Evolutionary conservation across 2,329 filamentous ascomycete genomes (phyloP).

Genomic region (Sporothrix luriei): DNA sequence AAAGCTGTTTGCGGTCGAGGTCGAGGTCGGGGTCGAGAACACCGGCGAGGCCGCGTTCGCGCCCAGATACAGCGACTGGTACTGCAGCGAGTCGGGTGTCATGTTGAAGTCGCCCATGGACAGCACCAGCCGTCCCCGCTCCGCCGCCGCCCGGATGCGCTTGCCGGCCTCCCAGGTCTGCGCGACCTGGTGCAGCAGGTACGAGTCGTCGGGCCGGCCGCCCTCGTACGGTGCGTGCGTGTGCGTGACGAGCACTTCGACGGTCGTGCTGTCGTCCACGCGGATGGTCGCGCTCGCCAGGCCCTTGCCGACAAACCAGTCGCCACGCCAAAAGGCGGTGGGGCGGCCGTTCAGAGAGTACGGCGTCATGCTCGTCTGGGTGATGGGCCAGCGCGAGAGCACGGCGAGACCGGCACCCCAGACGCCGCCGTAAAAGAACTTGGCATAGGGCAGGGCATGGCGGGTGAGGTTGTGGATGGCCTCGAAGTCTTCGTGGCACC

Average conservation of each 20-base stretch:
- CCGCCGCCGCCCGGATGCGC: conserved; percentile 77
- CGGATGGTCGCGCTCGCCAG: conserved; percentile 81
- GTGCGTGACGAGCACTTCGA: conserved; percentile 93
- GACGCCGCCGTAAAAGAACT: conserved; percentile 88
- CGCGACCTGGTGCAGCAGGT: conserved; percentile 84
- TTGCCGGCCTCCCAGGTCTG: conserved; percentile 96
- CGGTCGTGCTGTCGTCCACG: conserved; percentile 61
- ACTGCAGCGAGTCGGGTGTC: conserved; percentile 81
- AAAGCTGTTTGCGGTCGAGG: conserved; percentile 45
- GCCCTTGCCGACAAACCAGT: conserved; percentile 96
- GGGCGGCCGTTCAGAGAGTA: conserved; percentile 94
- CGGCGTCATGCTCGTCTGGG: conserved; percentile 79
- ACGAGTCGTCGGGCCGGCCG: conserved; percentile 69
- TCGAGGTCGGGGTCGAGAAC: conserved; percentile 38
- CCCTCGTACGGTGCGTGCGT: conserved; percentile 84
- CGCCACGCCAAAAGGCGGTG: conserved; percentile 89
- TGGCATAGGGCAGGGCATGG: conserved; percentile 79
- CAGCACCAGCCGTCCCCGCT: conserved; percentile 76
- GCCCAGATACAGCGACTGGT: conserved; percentile 67
- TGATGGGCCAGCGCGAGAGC: conserved; percentile 87
- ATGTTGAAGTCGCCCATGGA: conserved; percentile 96
- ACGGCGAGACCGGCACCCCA: conserved; percentile 90
- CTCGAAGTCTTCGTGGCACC: conserved; percentile 70
- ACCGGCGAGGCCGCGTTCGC: conserved; percentile 58
- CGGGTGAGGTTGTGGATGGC: conserved; percentile 72